Conservation (phyloP, 345 rosid species). For the Melaleuca alternifolia region DNA sequence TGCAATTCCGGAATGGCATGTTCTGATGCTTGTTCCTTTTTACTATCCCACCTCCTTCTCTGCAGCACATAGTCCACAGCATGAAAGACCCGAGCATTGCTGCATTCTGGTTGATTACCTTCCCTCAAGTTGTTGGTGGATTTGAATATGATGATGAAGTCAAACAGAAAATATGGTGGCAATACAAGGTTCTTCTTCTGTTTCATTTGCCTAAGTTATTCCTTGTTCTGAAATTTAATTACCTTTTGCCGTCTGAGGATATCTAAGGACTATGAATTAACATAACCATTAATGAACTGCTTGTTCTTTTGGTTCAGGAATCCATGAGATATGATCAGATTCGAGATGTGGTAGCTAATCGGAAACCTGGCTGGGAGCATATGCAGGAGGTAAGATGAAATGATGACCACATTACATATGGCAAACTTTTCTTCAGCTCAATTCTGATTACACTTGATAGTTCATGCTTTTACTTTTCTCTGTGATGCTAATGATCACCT, state of each 20-base stretch:
- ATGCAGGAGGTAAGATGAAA: slow-evolving; percentile 65
- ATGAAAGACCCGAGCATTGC: slow-evolving; percentile 97
- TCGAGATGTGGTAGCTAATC: slow-evolving; percentile 67
- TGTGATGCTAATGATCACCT: background rate
- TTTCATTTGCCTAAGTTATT: background rate
- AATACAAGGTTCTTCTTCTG: slow-evolving; percentile 48
- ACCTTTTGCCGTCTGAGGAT: background rate
- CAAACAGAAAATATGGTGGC: slow-evolving; percentile 89
- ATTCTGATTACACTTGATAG: background rate
- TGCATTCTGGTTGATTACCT: slow-evolving; percentile 85
- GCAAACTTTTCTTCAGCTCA: background rate
- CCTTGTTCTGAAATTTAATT: background rate
- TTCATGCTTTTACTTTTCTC: background rate
- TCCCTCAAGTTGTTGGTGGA: slow-evolving; percentile 82
- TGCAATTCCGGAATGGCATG: background rate
- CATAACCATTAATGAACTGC: background rate
- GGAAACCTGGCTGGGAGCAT: slow-evolving; percentile 90
- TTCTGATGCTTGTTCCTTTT: background rate
- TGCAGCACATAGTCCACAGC: slow-evolving; percentile 91
- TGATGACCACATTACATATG: background rate
- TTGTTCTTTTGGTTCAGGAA: slow-evolving; percentile 41
- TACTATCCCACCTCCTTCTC: background rate
- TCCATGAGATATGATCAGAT: slow-evolving; percentile 86
- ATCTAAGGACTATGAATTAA: background rate
- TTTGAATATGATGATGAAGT: slow-evolving; percentile 75